These are phyloP conservation scores for Malassezia restricta DNA, from an alignment of 1,284 basidiomycete species.

Conservation along the genomic window DNA sequence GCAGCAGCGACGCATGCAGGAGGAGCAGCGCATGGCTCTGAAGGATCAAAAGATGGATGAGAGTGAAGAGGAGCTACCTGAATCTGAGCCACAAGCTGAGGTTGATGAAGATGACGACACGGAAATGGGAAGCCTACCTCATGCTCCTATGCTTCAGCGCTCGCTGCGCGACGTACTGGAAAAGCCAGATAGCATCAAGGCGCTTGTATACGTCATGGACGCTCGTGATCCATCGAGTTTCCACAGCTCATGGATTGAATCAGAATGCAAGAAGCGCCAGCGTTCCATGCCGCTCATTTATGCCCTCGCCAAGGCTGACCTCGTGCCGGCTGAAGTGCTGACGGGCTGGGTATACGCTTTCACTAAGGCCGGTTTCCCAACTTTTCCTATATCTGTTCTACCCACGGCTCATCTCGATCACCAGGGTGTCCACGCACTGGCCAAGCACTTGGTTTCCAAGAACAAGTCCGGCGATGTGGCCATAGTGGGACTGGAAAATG, in stretches of 20 bases:
- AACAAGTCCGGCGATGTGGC: constrained; percentile 23
- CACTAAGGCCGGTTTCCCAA: constrained; percentile 7
- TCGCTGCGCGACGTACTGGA: constrained; percentile 20
- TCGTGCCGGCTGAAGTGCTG: constrained; percentile 33
- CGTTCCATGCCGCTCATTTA: constrained; percentile 21
- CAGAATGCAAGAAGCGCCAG: constrained; percentile 4
- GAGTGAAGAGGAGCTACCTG: constrained; percentile 7
- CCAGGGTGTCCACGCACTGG: constrained; percentile 23
- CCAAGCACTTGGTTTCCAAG: constrained; percentile 14
- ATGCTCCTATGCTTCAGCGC: constrained; percentile 15
- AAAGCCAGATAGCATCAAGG: constrained; percentile 20
- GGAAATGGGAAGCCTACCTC: neutral
- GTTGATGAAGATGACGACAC: constrained; percentile 3
- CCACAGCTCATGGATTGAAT: constrained; percentile 30
- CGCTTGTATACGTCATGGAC: constrained; percentile 27
- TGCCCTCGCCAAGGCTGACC: constrained; percentile 29
- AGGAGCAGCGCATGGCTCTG: constrained; percentile 21
- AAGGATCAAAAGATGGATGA: constrained; percentile 13
- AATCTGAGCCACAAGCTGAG: neutral
- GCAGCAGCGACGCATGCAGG: constrained; percentile 23
- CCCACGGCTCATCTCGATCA: constrained; percentile 12
- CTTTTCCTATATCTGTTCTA: constrained; percentile 26
- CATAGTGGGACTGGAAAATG: constrained; percentile 27
- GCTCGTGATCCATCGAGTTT: constrained; percentile 35
- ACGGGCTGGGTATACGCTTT: constrained; percentile 28